Base-by-base conservation (phyloP, 2,329 filamentous ascomycete species). In the Colletotrichum viniferum region DNA sequence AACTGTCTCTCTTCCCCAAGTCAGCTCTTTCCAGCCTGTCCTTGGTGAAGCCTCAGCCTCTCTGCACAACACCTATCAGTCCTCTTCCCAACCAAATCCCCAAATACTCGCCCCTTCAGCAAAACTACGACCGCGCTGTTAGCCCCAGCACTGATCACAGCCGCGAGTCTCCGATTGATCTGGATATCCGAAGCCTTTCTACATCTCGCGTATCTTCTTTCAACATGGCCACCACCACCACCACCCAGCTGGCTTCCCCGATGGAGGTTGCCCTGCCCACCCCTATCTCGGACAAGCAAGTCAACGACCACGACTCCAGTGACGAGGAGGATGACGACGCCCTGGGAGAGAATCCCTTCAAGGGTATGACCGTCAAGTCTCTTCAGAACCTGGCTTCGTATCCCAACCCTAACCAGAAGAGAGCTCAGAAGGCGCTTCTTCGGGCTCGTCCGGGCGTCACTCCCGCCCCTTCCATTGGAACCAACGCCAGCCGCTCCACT, bases 341-440 rank as follows among this genome's bases (percentile, higher is more conserved):
- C 34, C 75, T 74, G 8, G 80, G 80, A 69, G 81, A 83, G 24
- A 76, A 79, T 24, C 79, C 83, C 2, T 79, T 86, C 65, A 81
- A 84, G 73, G 86, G 81, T 61, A 83, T 86, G 76, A 82, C 84
- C 14, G 84, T 87, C 78, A 89, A 90, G 78, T 87, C 85, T 34
- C 83, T 91, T 26, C 86, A 87, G 52, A 91, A 88, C 77, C 80
- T 91, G 77, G 89, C 89, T 18, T 91, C 89, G 2, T 91, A 90
- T 77, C 84, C 87, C 6, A 91, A 91, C 77, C 89, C 89, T 9
- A 87, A 84, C 79, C 90, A 90, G 80, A 87, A 87, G 80, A 83
- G 81, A 56, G 90, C 90, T 73, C 88, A 87, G 81, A 87, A 84
- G 77, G 82, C 85, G 21, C 85, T 90, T 73, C 81, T 82, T 69